These are phyloP conservation scores for Raffaelea ambrosiae DNA, from an alignment of 2,329 filamentous ascomycete genomes.

Conservation along the genomic window DNA sequence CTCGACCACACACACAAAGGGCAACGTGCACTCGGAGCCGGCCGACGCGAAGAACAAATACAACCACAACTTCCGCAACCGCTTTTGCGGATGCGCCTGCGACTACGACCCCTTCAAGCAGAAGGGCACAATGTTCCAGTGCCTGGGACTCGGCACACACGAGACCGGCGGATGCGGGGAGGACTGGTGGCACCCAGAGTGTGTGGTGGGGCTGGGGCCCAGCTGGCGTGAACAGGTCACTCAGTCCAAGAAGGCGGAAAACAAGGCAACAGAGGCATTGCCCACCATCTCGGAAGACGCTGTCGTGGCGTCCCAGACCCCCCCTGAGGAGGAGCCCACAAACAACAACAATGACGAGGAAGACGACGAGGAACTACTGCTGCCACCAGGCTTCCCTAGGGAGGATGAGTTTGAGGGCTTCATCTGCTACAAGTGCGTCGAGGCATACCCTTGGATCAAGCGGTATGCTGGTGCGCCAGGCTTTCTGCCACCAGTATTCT, in stretches of 20 bases:
- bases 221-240: conserved; percentile 53
- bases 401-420: conserved; percentile 88
- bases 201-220: conserved; percentile 71
- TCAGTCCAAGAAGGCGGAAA: neutral
- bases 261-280: neutral
- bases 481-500: conserved; percentile 67
- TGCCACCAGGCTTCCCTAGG: conserved; percentile 77
- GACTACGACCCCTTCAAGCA: conserved; percentile 84
- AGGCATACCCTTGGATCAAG: conserved; percentile 86
- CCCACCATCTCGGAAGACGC: conserved; percentile 10
- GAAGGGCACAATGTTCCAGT: conserved; percentile 98
- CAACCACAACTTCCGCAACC: conserved; percentile 91
- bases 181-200: conserved; percentile 97
- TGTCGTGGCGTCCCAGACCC: neutral
- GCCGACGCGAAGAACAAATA: conserved; percentile 72
- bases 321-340: too few species aligned
- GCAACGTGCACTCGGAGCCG: conserved; percentile 66
- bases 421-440: conserved; percentile 89
- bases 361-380: conserved; percentile 47
- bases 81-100: conserved; percentile 82
- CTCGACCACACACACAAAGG: conserved; percentile 63
- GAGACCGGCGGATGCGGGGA: conserved; percentile 88
- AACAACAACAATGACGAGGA: conserved; percentile 27
- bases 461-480: conserved; percentile 71
- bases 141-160: conserved; percentile 70